These are phyloP conservation scores for Penicillium sp. DNA, from an alignment of 2,329 filamentous ascomycete species.

Conservation along the genomic window DNA sequence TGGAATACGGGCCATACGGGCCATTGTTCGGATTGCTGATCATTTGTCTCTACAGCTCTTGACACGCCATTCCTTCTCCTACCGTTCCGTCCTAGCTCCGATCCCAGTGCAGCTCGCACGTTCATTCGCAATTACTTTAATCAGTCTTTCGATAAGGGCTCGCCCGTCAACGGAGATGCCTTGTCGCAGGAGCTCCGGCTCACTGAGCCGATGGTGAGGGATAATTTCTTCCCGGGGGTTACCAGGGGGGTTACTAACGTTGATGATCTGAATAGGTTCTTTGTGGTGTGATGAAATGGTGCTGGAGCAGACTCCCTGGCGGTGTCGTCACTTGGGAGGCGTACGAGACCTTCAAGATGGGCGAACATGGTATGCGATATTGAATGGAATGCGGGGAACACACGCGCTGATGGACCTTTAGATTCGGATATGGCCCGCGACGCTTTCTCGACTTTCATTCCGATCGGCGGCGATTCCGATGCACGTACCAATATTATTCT, in stretches of 20 bases:
- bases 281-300: conserved; percentile 95
- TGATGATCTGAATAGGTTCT: conserved; percentile 64
- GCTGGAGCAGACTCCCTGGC: conserved; percentile 87
- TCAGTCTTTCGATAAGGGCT: conserved; percentile 59
- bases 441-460: conserved; percentile 95
- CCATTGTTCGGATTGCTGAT: conserved; percentile 34
- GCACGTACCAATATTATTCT: conserved; percentile 86
- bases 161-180: conserved; percentile 62
- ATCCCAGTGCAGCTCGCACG: conserved; percentile 85
- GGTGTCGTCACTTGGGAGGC: conserved; percentile 96
- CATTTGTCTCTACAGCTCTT: conserved; percentile 60
- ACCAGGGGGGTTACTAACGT: not conserved
- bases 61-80: conserved; percentile 90
- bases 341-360: conserved; percentile 92
- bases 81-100: conserved; percentile 89
- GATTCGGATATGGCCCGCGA: conserved; percentile 90
- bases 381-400: conserved; percentile 4
- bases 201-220: conserved; percentile 83
- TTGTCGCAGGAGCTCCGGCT: conserved; percentile 85
- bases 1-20: conserved; percentile 17
- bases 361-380: conserved; percentile 71
- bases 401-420: conserved; percentile 43
- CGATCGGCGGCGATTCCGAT: conserved; percentile 84
- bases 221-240: not conserved
- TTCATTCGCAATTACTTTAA: conserved; percentile 94